Evolutionary conservation across 2,329 filamentous ascomycete genomes (phyloP), one percentile per base, ranked within the genome.

Genomic region (Paraconiothyrium sp.): DNA sequence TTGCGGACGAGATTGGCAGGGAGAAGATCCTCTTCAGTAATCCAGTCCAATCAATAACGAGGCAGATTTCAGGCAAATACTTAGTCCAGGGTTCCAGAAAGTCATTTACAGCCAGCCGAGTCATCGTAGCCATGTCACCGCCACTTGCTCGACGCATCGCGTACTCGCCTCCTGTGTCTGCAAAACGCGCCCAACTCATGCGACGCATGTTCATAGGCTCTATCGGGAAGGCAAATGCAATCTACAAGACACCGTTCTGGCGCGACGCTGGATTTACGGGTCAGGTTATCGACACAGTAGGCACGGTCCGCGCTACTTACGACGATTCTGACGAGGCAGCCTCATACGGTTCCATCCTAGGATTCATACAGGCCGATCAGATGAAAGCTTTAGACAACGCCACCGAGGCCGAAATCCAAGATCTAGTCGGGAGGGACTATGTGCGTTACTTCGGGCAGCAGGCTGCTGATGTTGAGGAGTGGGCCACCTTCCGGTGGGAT

Each of bases 221-320:
- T 62, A 85, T 85, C 65, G 81, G 79, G 54, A 88, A 88, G 69
- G 81, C 80, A 6, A 84, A 87, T 56, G 67, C 83, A 10, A 74
- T 81, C 34, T 86, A 82, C 70, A 59, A 71, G 0, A 68, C 69
- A 4, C 81, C 84, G 0, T 86, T 81, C 70, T 87, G 85, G 85
- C 69, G 76, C 1, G 67, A 76, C 0, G 80, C 82, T 0, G 60
- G 62, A 2, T 78, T 82, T 39, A 84, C 80, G 60, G 86, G 85
- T 2, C 68, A 72, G 55, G 66, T 63, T 16, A 32, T 69, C 22
- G 66, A 60, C 6, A 63, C 70, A 30, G n/a, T 41, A 4, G 67
- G 66, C 30, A 54, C 61, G 10, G 54, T 64, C 4, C 41, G 54
- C 4, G 50, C 64, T 20, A 68, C 66, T 8, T 73, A 68, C 50